Evolutionary conservation across 768 basidiomycete genomes (phyloP), one percentile per base, ranked within the genome.

Genomic region (Kondoa malvinella): DNA sequence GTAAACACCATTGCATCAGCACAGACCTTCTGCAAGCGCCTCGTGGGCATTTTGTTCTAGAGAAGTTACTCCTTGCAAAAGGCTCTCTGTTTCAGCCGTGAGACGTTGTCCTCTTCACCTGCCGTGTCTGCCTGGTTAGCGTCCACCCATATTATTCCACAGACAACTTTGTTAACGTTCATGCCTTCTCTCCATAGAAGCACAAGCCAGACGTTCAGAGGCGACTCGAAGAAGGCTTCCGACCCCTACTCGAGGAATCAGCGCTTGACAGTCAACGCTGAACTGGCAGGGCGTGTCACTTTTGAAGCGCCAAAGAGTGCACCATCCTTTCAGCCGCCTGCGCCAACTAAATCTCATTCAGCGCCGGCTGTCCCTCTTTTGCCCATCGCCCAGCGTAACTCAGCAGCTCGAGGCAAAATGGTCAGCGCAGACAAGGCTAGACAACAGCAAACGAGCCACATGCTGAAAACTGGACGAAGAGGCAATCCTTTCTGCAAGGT

Each of bases 401-500:
- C 40, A 8, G 40, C 40, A 8, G 40, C 40, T 8, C 8, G 40
- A 21, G 40, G 40, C 40, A 50, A 50, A 8, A 63, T 63, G 61
- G 8, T 17, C 29, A 63, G 26, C 12, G 26, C 61, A 2, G 67
- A 65, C 0, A 66, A 69, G 3, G 65, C 67, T 0, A 32, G 71
- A 8, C 72, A 73, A 60, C 71, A 72, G 68, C 72, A 73, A 66
- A 71, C 70, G 66, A 70, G 69, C 34, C 74, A 74, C 61, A 74
- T 74, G 74, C 74, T 75, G 67, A 75, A 75, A 60, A 75, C 74
- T 14, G 73, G 73, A 0, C 69, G 72, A 26, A 56, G 74, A 66
- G 74, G 74, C 14, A 73, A 73, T 33, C 74, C 74, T 0, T 75
- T 75, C 69, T 73, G 73, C 73, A 75, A 75, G 73, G 74, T 75